A percentile compares a stretch with the other conserved stretches of the same genome.
Conservation (phyloP, 768 basidiomycete genomes). For the Hebeloma cylindrosporum region DNA sequence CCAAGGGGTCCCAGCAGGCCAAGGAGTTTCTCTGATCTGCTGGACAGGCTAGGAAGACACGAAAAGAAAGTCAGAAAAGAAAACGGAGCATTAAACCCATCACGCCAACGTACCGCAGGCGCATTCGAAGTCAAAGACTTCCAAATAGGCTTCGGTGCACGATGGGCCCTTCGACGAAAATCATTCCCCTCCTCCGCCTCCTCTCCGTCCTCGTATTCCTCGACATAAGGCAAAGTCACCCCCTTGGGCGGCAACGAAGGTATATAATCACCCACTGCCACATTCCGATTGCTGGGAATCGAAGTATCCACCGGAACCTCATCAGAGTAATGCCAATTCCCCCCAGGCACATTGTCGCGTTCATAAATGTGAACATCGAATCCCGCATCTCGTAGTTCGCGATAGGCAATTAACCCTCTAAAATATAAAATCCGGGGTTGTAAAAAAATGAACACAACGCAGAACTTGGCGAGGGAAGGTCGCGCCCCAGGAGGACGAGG, state of each 20-base stretch:
- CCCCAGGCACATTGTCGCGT: constrained; percentile 39
- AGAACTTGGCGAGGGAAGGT: too few species aligned
- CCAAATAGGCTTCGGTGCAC: constrained; percentile 40
- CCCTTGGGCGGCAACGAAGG: constrained; percentile 37
- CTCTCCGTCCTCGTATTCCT: constrained; percentile 23
- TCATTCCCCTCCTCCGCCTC: constrained; percentile 19
- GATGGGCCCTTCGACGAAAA: constrained; percentile 28
- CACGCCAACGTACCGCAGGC: constrained; percentile 29
- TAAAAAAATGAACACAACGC: neutral
- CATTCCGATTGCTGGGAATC: constrained; percentile 33
- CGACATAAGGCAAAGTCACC: constrained; percentile 28
- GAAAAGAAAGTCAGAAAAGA: neutral
- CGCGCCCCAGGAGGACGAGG: too few species aligned
- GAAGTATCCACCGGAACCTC: constrained; percentile 35
- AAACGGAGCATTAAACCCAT: neutral
- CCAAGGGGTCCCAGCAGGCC: constrained; percentile 34
- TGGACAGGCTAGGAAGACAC: constrained; percentile 23
- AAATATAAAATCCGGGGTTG: neutral
- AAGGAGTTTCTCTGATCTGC: constrained; percentile 33
- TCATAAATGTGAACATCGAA: constrained; percentile 38
- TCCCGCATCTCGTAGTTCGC: constrained; percentile 34
- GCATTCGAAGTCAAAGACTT: constrained; percentile 34
- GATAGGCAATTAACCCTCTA: constrained; percentile 39
- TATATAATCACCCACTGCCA: constrained; percentile 32
- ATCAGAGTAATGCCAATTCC: constrained; percentile 45